Percentiles rank a stretch among this genome's conserved stretches.
Evolutionary conservation across 768 basidiomycete species (phyloP).

Genomic region (Roridomyces roridus): DNA sequence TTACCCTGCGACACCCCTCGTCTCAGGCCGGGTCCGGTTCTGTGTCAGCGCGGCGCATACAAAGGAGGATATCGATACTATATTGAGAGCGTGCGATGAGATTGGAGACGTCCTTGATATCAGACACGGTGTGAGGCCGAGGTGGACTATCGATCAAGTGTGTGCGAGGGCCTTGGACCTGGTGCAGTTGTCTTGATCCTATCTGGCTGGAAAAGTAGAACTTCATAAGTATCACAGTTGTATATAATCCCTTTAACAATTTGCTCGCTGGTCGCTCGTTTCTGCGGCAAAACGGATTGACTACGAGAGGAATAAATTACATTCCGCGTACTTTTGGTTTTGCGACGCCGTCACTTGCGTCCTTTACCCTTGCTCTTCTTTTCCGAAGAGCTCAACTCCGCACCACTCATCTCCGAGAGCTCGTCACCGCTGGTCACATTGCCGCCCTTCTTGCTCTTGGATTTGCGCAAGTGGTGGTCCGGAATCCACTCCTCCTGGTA

Average conservation of each 20-base stretch:
- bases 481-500: constrained; percentile 94
- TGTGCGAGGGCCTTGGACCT: constrained; percentile 76
- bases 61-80: constrained; percentile 91
- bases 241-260: no score
- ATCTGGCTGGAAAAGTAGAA: constrained; percentile 6
- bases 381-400: constrained; percentile 69
- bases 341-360: constrained; percentile 41
- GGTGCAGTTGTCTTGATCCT: constrained; percentile 47
- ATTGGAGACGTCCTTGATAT: constrained; percentile 89
- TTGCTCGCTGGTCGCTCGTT: no score
- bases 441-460: constrained; percentile 57
- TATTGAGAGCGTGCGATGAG: constrained; percentile 90
- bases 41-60: constrained; percentile 95
- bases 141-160: constrained; percentile 84
- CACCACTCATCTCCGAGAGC: constrained; percentile 60
- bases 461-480: constrained; percentile 82
- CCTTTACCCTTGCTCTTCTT: constrained; percentile 56
- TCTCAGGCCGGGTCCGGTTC: constrained; percentile 89
- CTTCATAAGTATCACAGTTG: no score
- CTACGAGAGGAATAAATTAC: constrained; percentile 25
- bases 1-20: constrained; percentile 90
- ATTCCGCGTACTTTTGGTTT: constrained; percentile 11
- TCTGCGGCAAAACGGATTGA: no score
- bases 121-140: constrained; percentile 68
- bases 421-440: constrained; percentile 59